These are phyloP conservation scores for Leishmania gerbilli DNA, from an alignment of 208 protist genomes.

Conservation along the genomic window DNA sequence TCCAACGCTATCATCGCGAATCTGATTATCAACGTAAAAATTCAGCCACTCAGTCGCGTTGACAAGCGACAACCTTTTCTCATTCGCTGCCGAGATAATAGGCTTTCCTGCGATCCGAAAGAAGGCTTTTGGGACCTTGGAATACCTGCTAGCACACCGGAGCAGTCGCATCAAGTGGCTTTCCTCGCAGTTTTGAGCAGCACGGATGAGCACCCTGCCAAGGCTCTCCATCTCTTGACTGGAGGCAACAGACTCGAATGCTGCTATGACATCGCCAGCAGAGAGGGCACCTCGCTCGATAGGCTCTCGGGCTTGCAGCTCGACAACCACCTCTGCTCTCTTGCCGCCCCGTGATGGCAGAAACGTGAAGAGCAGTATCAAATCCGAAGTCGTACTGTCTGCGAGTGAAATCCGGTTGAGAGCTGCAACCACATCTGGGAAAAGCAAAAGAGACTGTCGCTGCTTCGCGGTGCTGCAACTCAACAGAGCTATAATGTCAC, in stretches of 20 bases:
- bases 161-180: constrained; percentile 63
- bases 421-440: background rate
- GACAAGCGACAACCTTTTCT: constrained; percentile 39
- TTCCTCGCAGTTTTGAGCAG: constrained; percentile 43
- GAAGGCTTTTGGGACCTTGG: constrained; percentile 46
- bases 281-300: constrained; percentile 17
- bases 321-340: constrained; percentile 3
- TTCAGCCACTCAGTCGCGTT: constrained; percentile 64
- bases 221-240: constrained; percentile 39
- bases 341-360: background rate
- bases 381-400: constrained; percentile 1
- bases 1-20: constrained; percentile 75
- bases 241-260: constrained; percentile 39
- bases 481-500: constrained; percentile 18
- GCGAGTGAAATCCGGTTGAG: background rate
- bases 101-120: constrained; percentile 62
- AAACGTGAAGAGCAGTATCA: constrained; percentile 24
- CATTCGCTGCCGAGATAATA: constrained; percentile 34
- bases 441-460: constrained; percentile 9
- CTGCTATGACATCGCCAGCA: constrained; percentile 53
- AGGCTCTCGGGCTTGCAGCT: constrained; percentile 11
- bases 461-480: constrained; percentile 21
- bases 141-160: constrained; percentile 28
- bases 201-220: constrained; percentile 33
- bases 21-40: constrained; percentile 52